phyloP scores from a whole-genome alignment of 2,329 filamentous ascomycete genomes.

The Colletotrichum sp. region DNA sequence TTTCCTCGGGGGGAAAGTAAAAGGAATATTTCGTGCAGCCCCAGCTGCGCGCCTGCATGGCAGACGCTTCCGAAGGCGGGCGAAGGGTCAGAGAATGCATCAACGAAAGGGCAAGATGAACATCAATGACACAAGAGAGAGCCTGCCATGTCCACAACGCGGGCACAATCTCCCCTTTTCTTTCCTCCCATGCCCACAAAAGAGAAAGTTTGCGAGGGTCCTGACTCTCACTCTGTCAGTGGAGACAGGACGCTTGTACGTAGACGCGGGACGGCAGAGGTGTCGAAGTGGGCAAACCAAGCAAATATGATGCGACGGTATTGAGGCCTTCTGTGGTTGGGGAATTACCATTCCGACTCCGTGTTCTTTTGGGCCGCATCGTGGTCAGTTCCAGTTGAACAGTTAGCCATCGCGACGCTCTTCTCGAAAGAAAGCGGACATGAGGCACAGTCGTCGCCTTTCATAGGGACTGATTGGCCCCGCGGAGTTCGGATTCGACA shows the following conservation, averaged over 20 bases:
- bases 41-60: conserved; percentile 1
- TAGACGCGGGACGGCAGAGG: background rate
- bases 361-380: background rate
- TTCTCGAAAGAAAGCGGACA: background rate
- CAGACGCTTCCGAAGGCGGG: background rate
- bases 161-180: background rate
- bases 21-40: conserved; percentile 8
- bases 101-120: background rate
- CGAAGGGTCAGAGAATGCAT: background rate
- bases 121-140: background rate
- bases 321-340: background rate
- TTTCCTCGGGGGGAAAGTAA: background rate
- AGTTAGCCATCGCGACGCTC: background rate
- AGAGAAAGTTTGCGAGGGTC: background rate
- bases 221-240: background rate
- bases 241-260: background rate
- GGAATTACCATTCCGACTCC: background rate
- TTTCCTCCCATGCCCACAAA: background rate
- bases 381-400: background rate
- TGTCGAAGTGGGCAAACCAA: background rate
- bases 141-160: background rate
- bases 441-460: background rate
- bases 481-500: background rate
- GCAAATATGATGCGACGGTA: background rate
- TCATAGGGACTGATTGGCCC: background rate